Evolutionary conservation across 768 basidiomycete species (phyloP), one percentile per base, ranked within the genome.

Genomic region (Hydnum rufescens): DNA sequence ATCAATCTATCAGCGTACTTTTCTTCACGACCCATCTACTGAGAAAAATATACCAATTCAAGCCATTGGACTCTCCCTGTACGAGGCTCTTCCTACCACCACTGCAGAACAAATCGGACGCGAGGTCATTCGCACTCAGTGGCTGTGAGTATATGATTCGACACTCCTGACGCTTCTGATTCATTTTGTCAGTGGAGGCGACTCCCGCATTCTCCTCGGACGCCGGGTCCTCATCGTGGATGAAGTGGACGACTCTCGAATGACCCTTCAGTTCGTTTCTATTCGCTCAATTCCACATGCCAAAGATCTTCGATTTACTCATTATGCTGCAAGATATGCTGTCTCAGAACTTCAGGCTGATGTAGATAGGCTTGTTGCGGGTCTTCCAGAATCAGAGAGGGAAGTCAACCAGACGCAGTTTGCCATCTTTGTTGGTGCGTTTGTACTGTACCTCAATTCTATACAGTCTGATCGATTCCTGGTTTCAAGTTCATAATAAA

Each of bases 21-120:
- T 88, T 68, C 70, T 90, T 56, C 82, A 82, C 61, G 74, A 78
- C 61, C 65, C 74, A 18, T 70, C 75, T 2, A 73, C 72, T 28
- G 80, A 83, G 59, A 77, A 75, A 59, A 80, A 84, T 53, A 77
- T 97, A 50, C 84, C 87, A 46, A 95, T 96, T 57, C 86, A 90
- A 64, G 93, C 95, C 3, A 96, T 99, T 57, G 92, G 95, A 2
- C 75, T 99, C 30, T 92, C 89, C 3, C 72, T 99, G 2, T 99
- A 99, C 60, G 95, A 99, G 64, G 76, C 83, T 26, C 71, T 97
- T 18, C 78, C 79, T 3, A 86, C 80, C 18, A 74, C 76, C 3
- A 77, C 77, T 1, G 76, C 65, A 28, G 77, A 88, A 58, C 75
- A 80, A 63, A 73, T 89, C 49, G 85, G 85, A 48, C 73, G 69